Base-by-base conservation (phyloP, 2,329 filamentous ascomycete genomes). In the Aureobasidium mangrovei region DNA sequence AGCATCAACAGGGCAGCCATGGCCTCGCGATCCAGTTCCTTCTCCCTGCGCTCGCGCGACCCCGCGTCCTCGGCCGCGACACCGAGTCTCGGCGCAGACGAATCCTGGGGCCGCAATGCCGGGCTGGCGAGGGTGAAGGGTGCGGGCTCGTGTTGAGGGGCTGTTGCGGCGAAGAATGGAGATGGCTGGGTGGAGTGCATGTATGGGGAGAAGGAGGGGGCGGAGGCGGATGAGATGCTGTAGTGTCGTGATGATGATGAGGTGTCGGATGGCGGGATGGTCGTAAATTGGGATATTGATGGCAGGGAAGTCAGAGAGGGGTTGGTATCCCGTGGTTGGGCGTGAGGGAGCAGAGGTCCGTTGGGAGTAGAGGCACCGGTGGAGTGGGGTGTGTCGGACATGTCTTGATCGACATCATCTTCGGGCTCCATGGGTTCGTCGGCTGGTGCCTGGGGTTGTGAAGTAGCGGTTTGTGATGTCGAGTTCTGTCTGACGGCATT, bases 1-100 rank as follows among this genome's bases (percentile, higher is more conserved):
- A 96, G 74, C 90, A 95, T 95, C 67, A 95, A 70, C 61, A 95
- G 69, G 3, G 90, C 91, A 9, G 88, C 85, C 6, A 89, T 93
- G 1, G 89, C 91, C 67, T 93, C 88, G 57, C 90, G 84, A 41
- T 77, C 74, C 31, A 73, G 67, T 62, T 71, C 61, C 44, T 67
- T 58, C 42, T 67, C 63, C 27, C 51, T 52, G 8, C 46, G 28
- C 43, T 42, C 42, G 9, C 45, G 53, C 3, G 35, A 7, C 3
- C 29, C 24, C 7, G 46, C 43, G 9, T 49, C 47, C 27, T 42
- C 49, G 7, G 36, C 40, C 26, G 36, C 33, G 24, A 38, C 41
- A 7, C 32, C 40, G 26, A 42, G 33, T 36, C 42, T 42, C 12
- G 36, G 48, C 36, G 32, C 12, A n/a, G 44, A 46, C 3, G 36